Evolutionary conservation across 75 land plant genomes (phyloP).

Genomic region (Picea sitchensis): DNA sequence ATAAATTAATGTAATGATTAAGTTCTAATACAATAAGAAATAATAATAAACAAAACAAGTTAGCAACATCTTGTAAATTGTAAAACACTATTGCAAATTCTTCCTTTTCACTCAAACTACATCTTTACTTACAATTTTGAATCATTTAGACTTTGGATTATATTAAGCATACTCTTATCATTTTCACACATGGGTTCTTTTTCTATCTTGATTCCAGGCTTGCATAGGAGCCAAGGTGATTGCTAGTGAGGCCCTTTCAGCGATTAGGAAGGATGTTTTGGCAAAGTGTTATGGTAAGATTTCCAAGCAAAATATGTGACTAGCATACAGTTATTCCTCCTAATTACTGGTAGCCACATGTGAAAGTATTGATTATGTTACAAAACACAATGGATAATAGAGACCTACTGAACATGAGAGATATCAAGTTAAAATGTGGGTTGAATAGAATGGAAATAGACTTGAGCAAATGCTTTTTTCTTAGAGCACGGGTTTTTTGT

Average conservation of each 20-base stretch:
- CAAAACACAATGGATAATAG: no score
- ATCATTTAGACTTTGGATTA: not conserved
- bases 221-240: slow-evolving; percentile 85
- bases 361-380: not conserved
- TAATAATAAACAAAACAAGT: not conserved
- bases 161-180: not conserved
- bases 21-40: not conserved
- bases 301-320: slow-evolving; percentile 1
- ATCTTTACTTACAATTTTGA: not conserved
- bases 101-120: not conserved
- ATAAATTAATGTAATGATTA: not conserved
- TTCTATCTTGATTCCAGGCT: slow-evolving; percentile 44
- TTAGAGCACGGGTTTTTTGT: no score
- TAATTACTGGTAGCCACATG: not conserved
- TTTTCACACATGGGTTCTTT: not conserved
- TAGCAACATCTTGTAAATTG: not conserved
- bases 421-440: not conserved
- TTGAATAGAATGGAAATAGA: no score
- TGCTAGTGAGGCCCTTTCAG: slow-evolving; percentile 89
- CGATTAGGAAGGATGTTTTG: slow-evolving; percentile 90
- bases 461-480: no score
- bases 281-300: slow-evolving; percentile 91
- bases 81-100: not conserved
- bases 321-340: not conserved
- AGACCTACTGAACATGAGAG: not conserved